Evolutionary conservation across 495 filamentous ascomycete species (phyloP).

Genomic region (Sphaerosporella brunnea): DNA sequence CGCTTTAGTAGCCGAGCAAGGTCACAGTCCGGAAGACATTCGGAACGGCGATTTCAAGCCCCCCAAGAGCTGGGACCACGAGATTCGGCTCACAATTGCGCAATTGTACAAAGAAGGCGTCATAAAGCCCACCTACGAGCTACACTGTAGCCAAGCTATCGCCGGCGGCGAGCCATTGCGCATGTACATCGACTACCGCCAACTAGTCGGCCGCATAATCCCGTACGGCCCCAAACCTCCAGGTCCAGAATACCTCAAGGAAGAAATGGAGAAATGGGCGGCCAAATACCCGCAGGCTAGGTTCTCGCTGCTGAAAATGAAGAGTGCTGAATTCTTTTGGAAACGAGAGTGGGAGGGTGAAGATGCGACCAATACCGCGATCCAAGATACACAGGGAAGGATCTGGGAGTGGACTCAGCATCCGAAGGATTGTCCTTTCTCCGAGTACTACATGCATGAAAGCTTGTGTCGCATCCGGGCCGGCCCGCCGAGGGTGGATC

Average conservation of each 20-base stretch:
- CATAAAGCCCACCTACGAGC: conserved; percentile 10
- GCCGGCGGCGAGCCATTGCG: conserved; percentile 7
- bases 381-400: conserved; percentile 11
- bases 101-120: conserved; percentile 4
- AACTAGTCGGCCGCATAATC: conserved; percentile 9
- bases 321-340: conserved; percentile 10
- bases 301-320: conserved; percentile 8
- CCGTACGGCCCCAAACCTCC: conserved; percentile 6
- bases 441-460: conserved; percentile 12
- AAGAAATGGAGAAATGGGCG: conserved; percentile 12
- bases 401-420: conserved; percentile 17
- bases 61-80: not conserved
- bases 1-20: not conserved
- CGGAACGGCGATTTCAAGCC: not conserved
- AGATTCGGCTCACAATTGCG: not conserved
- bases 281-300: conserved; percentile 5
- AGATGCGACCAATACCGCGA: conserved; percentile 8
- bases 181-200: conserved; percentile 12
- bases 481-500: conserved; percentile 10
- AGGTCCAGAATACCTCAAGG: conserved; percentile 6
- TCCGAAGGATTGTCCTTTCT: conserved; percentile 11
- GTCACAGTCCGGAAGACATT: not conserved
- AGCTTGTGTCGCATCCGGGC: conserved; percentile 6
- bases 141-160: conserved; percentile 8
- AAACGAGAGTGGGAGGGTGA: conserved; percentile 3